These are phyloP conservation scores for Tulasnella sp. DNA, from an alignment of 768 basidiomycete genomes.

Conservation along the genomic window DNA sequence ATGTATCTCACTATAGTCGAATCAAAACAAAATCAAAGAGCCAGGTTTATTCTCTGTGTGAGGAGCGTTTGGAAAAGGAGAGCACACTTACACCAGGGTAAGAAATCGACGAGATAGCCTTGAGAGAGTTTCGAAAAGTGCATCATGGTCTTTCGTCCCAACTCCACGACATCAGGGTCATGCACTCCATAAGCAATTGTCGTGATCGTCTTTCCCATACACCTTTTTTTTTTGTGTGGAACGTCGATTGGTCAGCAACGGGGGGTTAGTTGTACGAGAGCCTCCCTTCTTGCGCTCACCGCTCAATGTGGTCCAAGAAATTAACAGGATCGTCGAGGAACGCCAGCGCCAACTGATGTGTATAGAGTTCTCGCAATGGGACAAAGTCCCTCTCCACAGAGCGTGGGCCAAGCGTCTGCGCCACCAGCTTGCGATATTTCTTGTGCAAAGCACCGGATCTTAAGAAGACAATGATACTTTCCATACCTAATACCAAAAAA, in stretches of 20 bases:
- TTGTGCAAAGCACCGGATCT: neutral
- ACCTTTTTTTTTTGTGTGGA: neutral
- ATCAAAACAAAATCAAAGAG: no score
- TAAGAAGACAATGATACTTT: neutral
- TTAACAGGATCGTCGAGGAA: neutral
- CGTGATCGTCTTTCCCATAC: neutral
- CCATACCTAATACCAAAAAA: neutral
- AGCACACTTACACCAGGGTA: neutral
- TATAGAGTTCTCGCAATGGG: neutral
- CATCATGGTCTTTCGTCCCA: neutral
- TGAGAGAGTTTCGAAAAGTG: neutral
- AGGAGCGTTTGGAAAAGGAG: neutral
- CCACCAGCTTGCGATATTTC: slow-evolving; percentile 2
- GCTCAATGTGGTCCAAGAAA: neutral
- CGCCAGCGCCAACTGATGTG: neutral
- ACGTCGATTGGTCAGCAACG: no score
- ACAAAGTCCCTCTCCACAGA: neutral
- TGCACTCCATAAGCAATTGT: neutral
- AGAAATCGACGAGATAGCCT: neutral
- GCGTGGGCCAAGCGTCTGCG: neutral
- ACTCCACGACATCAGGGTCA: neutral
- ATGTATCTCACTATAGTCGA: neutral
- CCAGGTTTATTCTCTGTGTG: no score
- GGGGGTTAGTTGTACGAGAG: no score
- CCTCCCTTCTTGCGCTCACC: no score